Percentiles rank a stretch among this genome's conserved stretches.
These are phyloP conservation scores for Yamadazyma phyllophila DNA, from an alignment of 805 yeast genomes.

Conservation along the genomic window DNA sequence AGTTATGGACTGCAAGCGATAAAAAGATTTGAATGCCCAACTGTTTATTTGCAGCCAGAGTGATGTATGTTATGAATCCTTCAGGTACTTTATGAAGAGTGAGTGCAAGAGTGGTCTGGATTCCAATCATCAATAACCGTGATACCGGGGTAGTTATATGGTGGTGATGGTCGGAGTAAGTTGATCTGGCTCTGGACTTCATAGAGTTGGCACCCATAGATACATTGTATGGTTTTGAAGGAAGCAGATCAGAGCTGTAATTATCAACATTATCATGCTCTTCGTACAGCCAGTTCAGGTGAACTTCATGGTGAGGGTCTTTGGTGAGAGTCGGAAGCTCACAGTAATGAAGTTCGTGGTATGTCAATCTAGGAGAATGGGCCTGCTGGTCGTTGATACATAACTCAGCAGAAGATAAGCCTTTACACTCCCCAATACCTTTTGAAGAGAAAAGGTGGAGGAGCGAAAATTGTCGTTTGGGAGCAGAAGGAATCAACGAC, in stretches of 20 bases:
- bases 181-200: not conserved
- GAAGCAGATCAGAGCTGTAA: not conserved
- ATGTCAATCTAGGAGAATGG: not conserved
- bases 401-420: slow-evolving; percentile 44
- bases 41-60: slow-evolving; percentile 58
- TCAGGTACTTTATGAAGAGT: slow-evolving; percentile 92
- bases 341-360: slow-evolving; percentile 30
- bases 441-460: slow-evolving; percentile 6
- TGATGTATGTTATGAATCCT: slow-evolving; percentile 85
- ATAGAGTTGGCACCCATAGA: not conserved
- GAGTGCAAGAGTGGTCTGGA: slow-evolving; percentile 86
- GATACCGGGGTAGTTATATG: slow-evolving; percentile 76
- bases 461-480: slow-evolving; percentile 2
- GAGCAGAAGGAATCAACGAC: not conserved
- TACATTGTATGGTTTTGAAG: not conserved
- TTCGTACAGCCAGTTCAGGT: slow-evolving; percentile 5
- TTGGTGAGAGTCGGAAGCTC: slow-evolving; percentile 29
- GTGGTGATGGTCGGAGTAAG: slow-evolving; percentile 57
- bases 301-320: slow-evolving; percentile 3
- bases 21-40: slow-evolving; percentile 80
- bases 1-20: slow-evolving; percentile 84
- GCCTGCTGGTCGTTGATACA: slow-evolving; percentile 16
- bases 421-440: slow-evolving; percentile 46
- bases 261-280: not conserved
- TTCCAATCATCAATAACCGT: slow-evolving; percentile 77